Base-by-base conservation (phyloP, 805 yeast genomes). In the Schizosaccharomyces osmophilus region DNA sequence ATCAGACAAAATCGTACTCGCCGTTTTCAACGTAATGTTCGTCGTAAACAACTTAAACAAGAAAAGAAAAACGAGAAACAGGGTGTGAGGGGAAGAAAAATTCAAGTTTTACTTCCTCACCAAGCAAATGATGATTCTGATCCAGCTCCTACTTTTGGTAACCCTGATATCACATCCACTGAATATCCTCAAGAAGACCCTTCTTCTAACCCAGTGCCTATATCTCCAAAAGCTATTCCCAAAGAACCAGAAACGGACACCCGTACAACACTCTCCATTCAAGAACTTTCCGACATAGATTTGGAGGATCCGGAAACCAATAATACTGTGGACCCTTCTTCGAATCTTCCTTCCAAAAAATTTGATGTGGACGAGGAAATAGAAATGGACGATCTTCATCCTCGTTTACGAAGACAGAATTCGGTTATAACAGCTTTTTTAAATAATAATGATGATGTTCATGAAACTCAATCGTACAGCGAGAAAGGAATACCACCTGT, bases 1-100 rank as follows among this genome's bases (percentile, higher is more conserved):
- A 83, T 83, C 64, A 80, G 77, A 63, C 77, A 78, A 61, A 86
- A 97, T n/a, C 85, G 84, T 68, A 69, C 80, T 63, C 51, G 51
- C 5, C 22, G 26, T 11, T 45, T 3, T n/a, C 85, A 89, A 69
- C 84, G 82, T 70, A 80, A 81, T 68, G 82, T 88, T 84, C 80
- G 98, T 67, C 76, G 95, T 63, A 81, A 88, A 0, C 82, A 84
- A 8, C 84, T 19, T 6, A 41, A 45, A 48, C 22, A 59, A 32
- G 19, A 22, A 13, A 22, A 22, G 8, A 32, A 59, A 5, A 19
- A 22, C 9, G 61, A 48, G 9, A 64, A 64, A 24, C 42, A 32
- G 29, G 55, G 55, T 43, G 36, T 45, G n/a, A 24, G 61, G n/a
- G 61, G 51, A 2, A 22, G 61, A 11, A 22, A 11, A 11, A 59